These are phyloP conservation scores for Paradendryphiella salina DNA, from an alignment of 2,329 filamentous ascomycete species.

Conservation along the genomic window DNA sequence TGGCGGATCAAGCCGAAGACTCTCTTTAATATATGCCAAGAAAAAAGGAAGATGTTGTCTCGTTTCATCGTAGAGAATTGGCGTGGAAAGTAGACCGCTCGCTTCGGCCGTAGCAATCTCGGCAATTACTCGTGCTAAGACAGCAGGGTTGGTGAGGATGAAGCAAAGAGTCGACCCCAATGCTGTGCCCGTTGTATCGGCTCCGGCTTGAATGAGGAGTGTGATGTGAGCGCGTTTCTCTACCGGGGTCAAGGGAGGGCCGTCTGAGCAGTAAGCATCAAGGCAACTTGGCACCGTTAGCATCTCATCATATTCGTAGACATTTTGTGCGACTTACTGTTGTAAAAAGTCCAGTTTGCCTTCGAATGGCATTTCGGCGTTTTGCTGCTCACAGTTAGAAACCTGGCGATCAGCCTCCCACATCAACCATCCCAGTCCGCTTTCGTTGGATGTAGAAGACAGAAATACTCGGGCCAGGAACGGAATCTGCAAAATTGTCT, in stretches of 20 bases:
- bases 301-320: background rate
- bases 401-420: constrained; percentile 44
- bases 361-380: constrained; percentile 23
- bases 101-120: constrained; percentile 33
- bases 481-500: constrained; percentile 36
- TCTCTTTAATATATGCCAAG: constrained; percentile 56
- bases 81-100: constrained; percentile 24
- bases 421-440: constrained; percentile 48
- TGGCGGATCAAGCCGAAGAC: constrained; percentile 56
- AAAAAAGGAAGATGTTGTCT: constrained; percentile 52
- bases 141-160: constrained; percentile 22
- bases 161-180: constrained; percentile 41
- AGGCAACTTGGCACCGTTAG: constrained; percentile 31
- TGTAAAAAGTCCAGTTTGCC: constrained; percentile 44
- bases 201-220: constrained; percentile 46
- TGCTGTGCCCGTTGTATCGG: constrained; percentile 44
- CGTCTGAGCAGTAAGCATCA: constrained; percentile 38
- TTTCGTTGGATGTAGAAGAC: constrained; percentile 33
- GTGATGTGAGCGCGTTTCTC: constrained; percentile 47
- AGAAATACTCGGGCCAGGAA: constrained; percentile 35
- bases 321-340: constrained; percentile 20
- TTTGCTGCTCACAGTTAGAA: constrained; percentile 32
- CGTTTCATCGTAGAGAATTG: constrained; percentile 38
- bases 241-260: constrained; percentile 31
- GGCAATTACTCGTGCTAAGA: constrained; percentile 21